Conservation (phyloP, 257 asterid genomes). For the Apocynum venetum region DNA sequence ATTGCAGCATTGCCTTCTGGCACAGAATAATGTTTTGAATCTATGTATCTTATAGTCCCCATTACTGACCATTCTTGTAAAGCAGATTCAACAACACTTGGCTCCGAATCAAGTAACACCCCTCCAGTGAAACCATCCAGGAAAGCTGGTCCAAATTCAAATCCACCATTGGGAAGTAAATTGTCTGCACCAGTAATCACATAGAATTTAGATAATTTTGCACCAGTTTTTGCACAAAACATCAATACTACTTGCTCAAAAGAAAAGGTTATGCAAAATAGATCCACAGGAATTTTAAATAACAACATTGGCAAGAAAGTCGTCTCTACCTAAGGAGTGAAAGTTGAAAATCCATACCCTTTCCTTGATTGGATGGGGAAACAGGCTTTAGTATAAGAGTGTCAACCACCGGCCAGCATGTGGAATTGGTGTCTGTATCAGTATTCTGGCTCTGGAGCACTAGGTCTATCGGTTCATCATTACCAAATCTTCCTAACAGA, state of each 20-base stretch:
- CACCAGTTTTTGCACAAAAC: neutral
- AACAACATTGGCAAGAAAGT: too few species aligned
- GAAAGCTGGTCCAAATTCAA: conserved; percentile 53
- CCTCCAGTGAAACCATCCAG: conserved; percentile 30
- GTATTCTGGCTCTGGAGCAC: conserved; percentile 41
- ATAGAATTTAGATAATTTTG: neutral
- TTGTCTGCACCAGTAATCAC: conserved; percentile 24
- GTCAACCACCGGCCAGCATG: conserved; percentile 64
- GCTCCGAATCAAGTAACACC: conserved; percentile 47
- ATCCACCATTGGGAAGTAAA: conserved; percentile 56
- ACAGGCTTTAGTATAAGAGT: conserved; percentile 28
- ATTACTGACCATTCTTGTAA: conserved; percentile 48
- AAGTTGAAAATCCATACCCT: conserved; percentile 21
- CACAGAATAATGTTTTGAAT: conserved; percentile 33
- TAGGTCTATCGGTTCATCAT: conserved; percentile 42
- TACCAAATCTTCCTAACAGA: conserved; percentile 50
- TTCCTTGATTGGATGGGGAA: conserved; percentile 20
- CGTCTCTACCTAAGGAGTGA: neutral
- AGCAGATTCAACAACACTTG: conserved; percentile 51
- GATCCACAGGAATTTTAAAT: neutral
- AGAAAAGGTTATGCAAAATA: neutral
- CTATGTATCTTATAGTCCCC: conserved; percentile 59
- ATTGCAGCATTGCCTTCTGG: conserved; percentile 64
- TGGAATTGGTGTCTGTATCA: conserved; percentile 37
- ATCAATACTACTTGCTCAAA: neutral